Evolutionary conservation across 768 basidiomycete species (phyloP).

Genomic region (Agrocybe praecox): DNA sequence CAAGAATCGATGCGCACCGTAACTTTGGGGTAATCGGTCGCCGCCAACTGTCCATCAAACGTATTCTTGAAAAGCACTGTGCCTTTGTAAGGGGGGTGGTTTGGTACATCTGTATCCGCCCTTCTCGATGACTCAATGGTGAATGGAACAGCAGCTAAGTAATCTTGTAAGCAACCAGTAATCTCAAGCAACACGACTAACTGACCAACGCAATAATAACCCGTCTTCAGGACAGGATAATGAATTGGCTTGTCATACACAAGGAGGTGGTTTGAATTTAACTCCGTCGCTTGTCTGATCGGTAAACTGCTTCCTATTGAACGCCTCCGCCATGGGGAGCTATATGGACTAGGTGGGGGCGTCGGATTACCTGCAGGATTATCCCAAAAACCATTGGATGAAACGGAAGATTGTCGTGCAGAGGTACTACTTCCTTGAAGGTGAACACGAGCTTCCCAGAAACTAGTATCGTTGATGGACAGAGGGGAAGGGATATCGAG

Average conservation of each 20-base stretch:
- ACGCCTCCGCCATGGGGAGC: constrained; percentile 50
- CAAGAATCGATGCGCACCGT: constrained; percentile 57
- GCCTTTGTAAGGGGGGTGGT: constrained; percentile 80
- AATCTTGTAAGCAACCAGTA: neutral
- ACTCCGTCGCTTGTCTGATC: constrained; percentile 33
- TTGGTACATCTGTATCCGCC: constrained; percentile 52
- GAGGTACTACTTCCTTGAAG: constrained; percentile 46
- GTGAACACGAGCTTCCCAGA: constrained; percentile 84
- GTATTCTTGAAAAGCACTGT: constrained; percentile 84
- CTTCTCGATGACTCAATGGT: constrained; percentile 56
- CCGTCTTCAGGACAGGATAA: constrained; percentile 83
- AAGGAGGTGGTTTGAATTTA: constrained; percentile 52
- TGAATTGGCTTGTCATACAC: constrained; percentile 73
- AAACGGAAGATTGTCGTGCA: constrained; percentile 23
- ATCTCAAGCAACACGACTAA: neutral
- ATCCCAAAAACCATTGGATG: constrained; percentile 50
- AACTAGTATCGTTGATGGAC: constrained; percentile 70
- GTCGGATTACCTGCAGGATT: constrained; percentile 63
- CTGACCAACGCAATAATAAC: constrained; percentile 96
- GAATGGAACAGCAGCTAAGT: constrained; percentile 84
- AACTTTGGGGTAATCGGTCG: constrained; percentile 97
- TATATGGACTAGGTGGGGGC: constrained; percentile 46
- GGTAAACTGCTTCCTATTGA: constrained; percentile 1
- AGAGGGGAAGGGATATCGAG: constrained; percentile 68
- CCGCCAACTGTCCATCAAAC: constrained; percentile 87